Percentiles rank a stretch among this genome's conserved stretches.
Conservation (phyloP, 768 basidiomycete species). For the Lactifluus hygrophoroides region DNA sequence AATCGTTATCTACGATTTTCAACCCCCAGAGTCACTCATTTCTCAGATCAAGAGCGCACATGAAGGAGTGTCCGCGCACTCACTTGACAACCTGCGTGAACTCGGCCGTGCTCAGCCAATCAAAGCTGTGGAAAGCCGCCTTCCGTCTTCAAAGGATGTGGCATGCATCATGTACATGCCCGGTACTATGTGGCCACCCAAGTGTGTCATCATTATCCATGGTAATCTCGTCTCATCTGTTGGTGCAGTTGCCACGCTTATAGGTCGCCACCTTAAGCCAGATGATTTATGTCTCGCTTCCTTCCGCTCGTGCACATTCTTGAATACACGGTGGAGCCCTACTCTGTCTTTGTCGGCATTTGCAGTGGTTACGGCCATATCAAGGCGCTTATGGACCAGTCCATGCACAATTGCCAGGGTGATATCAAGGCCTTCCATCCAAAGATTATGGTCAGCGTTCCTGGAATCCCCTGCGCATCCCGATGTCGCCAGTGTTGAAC, state of each 20-base stretch:
- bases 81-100: slow-evolving; percentile 62
- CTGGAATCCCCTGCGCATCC: slow-evolving; percentile 30
- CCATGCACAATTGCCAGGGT: slow-evolving; percentile 82
- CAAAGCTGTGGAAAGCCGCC: slow-evolving; percentile 42
- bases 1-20: slow-evolving; percentile 80
- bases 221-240: slow-evolving; percentile 78
- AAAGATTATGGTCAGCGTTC: slow-evolving; percentile 89
- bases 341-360: slow-evolving; percentile 66
- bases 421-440: slow-evolving; percentile 81
- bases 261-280: slow-evolving; percentile 53
- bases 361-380: slow-evolving; percentile 84
- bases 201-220: slow-evolving; percentile 89
- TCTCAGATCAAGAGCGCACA: slow-evolving; percentile 49
- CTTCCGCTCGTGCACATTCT: slow-evolving; percentile 92
- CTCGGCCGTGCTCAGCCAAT: slow-evolving; percentile 50
- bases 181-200: slow-evolving; percentile 87
- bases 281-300: slow-evolving; percentile 80
- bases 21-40: slow-evolving; percentile 42
- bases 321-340: slow-evolving; percentile 88
- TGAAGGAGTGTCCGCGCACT: slow-evolving; percentile 50
- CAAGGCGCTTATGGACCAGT: slow-evolving; percentile 92
- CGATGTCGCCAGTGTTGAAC: not conserved
- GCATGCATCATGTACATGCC: slow-evolving; percentile 81
- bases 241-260: slow-evolving; percentile 64
- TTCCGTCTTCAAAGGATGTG: slow-evolving; percentile 42